Evolutionary conservation across 345 rosid genomes (phyloP).

Genomic region (Citrus sp.): DNA sequence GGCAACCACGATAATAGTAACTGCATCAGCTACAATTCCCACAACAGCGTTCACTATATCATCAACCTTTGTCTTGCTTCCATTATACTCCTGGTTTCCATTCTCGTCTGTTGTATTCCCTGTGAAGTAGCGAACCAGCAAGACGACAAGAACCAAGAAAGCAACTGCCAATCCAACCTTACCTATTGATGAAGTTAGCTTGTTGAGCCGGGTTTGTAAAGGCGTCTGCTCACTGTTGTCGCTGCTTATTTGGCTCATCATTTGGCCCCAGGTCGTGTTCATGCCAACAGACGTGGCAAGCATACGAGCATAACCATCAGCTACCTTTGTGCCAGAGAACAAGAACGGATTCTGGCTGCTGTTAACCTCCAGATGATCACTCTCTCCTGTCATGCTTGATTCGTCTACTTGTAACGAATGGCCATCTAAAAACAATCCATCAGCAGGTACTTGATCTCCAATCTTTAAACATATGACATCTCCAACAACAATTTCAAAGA

Average conservation of each 20-base stretch:
- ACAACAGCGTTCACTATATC: conserved; percentile 56
- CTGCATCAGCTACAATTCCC: conserved; percentile 62
- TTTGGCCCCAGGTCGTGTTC: conserved; percentile 73
- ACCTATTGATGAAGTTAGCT: conserved; percentile 61
- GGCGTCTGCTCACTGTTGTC: conserved; percentile 59
- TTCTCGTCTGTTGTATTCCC: conserved; percentile 56
- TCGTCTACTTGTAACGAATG: conserved; percentile 53
- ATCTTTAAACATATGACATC: conserved; percentile 53
- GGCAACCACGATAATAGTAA: conserved; percentile 82
- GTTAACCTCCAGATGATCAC: conserved; percentile 38
- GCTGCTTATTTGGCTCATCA: conserved; percentile 57
- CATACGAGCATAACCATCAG: conserved; percentile 59
- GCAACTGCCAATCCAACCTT: conserved; percentile 65
- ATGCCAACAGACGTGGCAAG: conserved; percentile 63
- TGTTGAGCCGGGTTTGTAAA: conserved; percentile 57
- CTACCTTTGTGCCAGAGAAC: conserved; percentile 58
- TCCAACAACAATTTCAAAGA: conserved; percentile 64
- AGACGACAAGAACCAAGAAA: conserved; percentile 54
- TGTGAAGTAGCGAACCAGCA: conserved; percentile 62
- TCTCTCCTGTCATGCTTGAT: conserved; percentile 71
- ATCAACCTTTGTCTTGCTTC: conserved; percentile 42
- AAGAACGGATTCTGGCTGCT: conserved; percentile 42
- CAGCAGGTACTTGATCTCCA: conserved; percentile 72
- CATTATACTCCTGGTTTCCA: conserved; percentile 41
- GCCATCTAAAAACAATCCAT: conserved; percentile 52